These are phyloP conservation scores for Cyclanthera cordifolia DNA, from an alignment of 306 rosid species.

Conservation along the genomic window DNA sequence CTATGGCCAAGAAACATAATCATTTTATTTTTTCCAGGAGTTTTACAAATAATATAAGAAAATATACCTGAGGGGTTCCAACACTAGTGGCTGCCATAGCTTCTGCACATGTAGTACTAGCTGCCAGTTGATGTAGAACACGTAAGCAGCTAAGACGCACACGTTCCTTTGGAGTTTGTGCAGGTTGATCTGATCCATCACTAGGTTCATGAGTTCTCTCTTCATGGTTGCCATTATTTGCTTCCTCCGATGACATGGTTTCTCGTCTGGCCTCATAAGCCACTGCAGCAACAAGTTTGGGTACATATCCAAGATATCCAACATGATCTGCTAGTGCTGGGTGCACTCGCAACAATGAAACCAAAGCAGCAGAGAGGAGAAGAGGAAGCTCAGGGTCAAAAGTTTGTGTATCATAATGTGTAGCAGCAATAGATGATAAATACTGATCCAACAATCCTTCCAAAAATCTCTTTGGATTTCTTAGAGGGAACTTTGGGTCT, in stretches of 20 bases:
- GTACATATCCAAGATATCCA: slow-evolving; percentile 98
- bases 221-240: slow-evolving; percentile 33
- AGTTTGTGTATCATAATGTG: slow-evolving; percentile 70
- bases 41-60: not conserved
- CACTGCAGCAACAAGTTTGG: slow-evolving; percentile 94
- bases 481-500: slow-evolving; percentile 95
- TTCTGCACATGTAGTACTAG: slow-evolving; percentile 95
- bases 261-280: slow-evolving; percentile 91
- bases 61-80: slow-evolving; percentile 88
- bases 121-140: slow-evolving; percentile 95
- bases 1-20: not conserved
- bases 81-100: slow-evolving; percentile 99
- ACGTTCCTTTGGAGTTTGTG: slow-evolving; percentile 90
- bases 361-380: slow-evolving; percentile 94
- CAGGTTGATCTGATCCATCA: slow-evolving; percentile 44
- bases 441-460: slow-evolving; percentile 96
- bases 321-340: slow-evolving; percentile 98
- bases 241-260: slow-evolving; percentile 83
- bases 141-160: slow-evolving; percentile 97
- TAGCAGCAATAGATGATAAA: slow-evolving; percentile 83
- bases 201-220: slow-evolving; percentile 42
- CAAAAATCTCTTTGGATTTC: slow-evolving; percentile 98
- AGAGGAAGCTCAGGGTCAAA: slow-evolving; percentile 89
- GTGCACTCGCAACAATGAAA: slow-evolving; percentile 88
- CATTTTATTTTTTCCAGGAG: not conserved